phyloP scores from a whole-genome alignment of 306 rosid species.

The Nissolia schottii region DNA sequence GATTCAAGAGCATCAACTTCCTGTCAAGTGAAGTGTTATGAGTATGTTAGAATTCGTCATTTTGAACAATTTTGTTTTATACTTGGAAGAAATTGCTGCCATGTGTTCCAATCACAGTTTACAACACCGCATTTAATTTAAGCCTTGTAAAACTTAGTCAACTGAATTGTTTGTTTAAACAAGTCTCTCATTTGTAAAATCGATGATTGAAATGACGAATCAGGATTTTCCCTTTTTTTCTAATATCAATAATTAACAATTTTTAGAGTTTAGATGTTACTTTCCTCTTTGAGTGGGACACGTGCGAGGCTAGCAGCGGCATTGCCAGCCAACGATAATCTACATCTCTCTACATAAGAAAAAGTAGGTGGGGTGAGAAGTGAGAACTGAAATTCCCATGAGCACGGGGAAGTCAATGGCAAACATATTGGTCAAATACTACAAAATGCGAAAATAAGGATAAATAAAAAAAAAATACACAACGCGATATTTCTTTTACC shows the following conservation, averaged over 20 bases:
- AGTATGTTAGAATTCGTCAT: too few species aligned
- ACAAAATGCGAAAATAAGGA: too few species aligned
- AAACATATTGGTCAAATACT: background rate
- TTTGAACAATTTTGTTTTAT: background rate
- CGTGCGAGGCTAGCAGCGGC: background rate
- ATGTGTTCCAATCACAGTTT: background rate
- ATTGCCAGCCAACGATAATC: background rate
- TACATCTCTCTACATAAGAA: background rate
- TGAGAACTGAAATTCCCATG: background rate
- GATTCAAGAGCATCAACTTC: too few species aligned
- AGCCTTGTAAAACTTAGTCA: background rate
- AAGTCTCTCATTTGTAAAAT: background rate
- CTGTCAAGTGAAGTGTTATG: too few species aligned
- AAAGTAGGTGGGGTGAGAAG: background rate
- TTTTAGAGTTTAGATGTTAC: background rate
- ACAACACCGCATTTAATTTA: background rate
- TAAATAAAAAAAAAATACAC: background rate
- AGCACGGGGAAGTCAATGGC: background rate
- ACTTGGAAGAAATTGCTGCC: background rate
- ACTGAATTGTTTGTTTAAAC: background rate
- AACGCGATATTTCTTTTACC: too few species aligned
- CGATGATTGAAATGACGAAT: background rate
- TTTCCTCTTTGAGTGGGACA: background rate
- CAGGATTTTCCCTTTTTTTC: background rate
- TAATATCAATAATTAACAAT: background rate